Conservation (phyloP, 2,329 filamentous ascomycete genomes). For the Aspergillus sp. region DNA sequence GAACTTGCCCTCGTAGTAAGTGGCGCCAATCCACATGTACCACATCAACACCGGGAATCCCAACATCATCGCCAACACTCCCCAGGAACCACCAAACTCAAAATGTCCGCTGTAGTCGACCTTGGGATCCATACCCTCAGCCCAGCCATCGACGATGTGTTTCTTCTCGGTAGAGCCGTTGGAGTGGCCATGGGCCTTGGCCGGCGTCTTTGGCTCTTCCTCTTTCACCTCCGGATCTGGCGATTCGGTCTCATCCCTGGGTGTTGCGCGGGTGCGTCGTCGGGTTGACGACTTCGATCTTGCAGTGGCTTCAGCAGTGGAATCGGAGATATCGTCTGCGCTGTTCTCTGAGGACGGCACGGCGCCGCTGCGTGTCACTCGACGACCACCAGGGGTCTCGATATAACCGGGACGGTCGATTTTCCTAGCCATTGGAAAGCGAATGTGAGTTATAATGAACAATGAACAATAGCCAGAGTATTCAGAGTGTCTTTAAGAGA, state of each 20-base stretch:
- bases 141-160: slow-evolving; percentile 36
- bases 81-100: slow-evolving; percentile 85
- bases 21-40: slow-evolving; percentile 98
- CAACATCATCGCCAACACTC: slow-evolving; percentile 78
- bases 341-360: slow-evolving; percentile 24
- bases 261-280: slow-evolving; percentile 23
- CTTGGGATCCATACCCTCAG: slow-evolving; percentile 36
- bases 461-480: background rate
- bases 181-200: slow-evolving; percentile 17
- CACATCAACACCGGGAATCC: slow-evolving; percentile 94
- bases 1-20: slow-evolving; percentile 80
- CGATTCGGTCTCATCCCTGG: slow-evolving; percentile 16
- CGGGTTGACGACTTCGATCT: slow-evolving; percentile 22
- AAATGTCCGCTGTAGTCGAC: slow-evolving; percentile 47
- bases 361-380: slow-evolving; percentile 39
- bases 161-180: slow-evolving; percentile 16
- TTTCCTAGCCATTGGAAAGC: slow-evolving; percentile 39
- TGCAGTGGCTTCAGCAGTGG: slow-evolving; percentile 14
- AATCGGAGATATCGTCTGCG: slow-evolving; percentile 23
- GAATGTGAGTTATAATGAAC: background rate
- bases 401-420: slow-evolving; percentile 46
- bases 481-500: background rate
- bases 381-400: slow-evolving; percentile 42
- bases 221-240: slow-evolving; percentile 8
- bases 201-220: slow-evolving; percentile 12